A percentile compares a stretch with the other conserved stretches of the same genome.
phyloP scores from a whole-genome alignment of 2,329 filamentous ascomycete genomes.

The Pseudogymnoascus sp. region DNA sequence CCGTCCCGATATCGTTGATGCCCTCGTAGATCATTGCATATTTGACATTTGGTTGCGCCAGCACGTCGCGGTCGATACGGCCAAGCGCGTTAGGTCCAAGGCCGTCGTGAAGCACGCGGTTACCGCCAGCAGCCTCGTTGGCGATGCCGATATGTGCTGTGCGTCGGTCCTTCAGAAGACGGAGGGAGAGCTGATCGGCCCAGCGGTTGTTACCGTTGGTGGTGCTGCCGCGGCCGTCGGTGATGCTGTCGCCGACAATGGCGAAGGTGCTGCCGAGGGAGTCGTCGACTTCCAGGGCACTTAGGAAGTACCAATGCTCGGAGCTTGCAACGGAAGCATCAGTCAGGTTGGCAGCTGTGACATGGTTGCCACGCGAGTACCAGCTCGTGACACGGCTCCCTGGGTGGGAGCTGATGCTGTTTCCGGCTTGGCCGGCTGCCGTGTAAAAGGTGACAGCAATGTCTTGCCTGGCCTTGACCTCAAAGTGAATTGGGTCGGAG shows the following conservation, averaged over 20 bases:
- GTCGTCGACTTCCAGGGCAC: slow-evolving; percentile 48
- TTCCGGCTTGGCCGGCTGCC: slow-evolving; percentile 45
- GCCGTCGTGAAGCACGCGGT: slow-evolving; percentile 51
- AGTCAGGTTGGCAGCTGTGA: slow-evolving; percentile 36
- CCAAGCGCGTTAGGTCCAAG: slow-evolving; percentile 51
- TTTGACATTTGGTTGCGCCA: slow-evolving; percentile 45
- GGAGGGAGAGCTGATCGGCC: slow-evolving; percentile 40
- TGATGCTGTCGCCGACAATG: slow-evolving; percentile 60
- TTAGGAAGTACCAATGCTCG: slow-evolving; percentile 54
- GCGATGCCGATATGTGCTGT: slow-evolving; percentile 41
- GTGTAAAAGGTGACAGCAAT: slow-evolving; percentile 53
- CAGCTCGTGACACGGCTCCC: slow-evolving; percentile 53
- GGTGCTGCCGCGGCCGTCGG: slow-evolving; percentile 54
- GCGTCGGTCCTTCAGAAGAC: slow-evolving; percentile 34
- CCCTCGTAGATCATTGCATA: slow-evolving; percentile 56
- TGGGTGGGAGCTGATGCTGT: slow-evolving; percentile 52
- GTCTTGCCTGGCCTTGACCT: slow-evolving; percentile 40
- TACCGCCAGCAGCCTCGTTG: slow-evolving; percentile 59
- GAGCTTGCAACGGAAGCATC: slow-evolving; percentile 16
- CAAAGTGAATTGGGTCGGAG: slow-evolving; percentile 50
- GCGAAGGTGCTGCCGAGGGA: slow-evolving; percentile 39
- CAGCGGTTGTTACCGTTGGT: slow-evolving; percentile 50
- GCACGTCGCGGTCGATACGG: slow-evolving; percentile 52
- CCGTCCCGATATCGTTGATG: slow-evolving; percentile 56
- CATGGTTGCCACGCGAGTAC: slow-evolving; percentile 46